Base-by-base conservation (phyloP, 371 early-diverging fungal species). In the Sporodiniella umbellata region DNA sequence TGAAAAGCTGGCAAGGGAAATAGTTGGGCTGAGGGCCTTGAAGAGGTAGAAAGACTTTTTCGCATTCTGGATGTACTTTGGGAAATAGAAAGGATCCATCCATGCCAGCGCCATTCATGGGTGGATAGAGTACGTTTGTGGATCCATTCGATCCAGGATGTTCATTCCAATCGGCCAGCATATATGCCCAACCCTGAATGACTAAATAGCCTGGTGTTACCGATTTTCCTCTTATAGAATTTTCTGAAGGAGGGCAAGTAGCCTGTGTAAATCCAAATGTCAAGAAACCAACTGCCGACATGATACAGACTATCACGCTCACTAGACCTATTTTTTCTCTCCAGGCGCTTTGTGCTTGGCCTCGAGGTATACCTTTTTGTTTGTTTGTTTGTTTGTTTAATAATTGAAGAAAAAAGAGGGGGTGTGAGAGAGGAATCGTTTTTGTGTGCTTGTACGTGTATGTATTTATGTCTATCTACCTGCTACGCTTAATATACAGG, bases 281-380 rank as follows among this genome's bases (percentile, higher is more conserved):
- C 8, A 85, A 52, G 39, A 82, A 82, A 7, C 83, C 81, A 15
- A 86, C 70, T 28, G 69, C 56, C 7, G 60, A 46, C 51, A 80
- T 79, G 37, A 82, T 68, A 8, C 54, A 31, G 8, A 72, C 33
- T 26, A 90, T 80, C 53, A 90, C 75, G 19, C 86, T 65, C 45
- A 87, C 82, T 0, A 94, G 62, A 0, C 92, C 87, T 2, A 88
- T 77, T 56, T 93, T 94, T 64, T 93, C 92, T 25, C 92, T 69
- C 92, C 93, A 93, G 22, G 75, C 95, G 28, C 78, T 84, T 57
- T 83, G 89, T 15, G 81, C 71, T 35, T 67, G 79, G 0, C 65
- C 63, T 40, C 72, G 56, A 12, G 64, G 60, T 26, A 74, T 72
- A 48, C 81, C 81, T n/a, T n/a, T n/a, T n/a, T n/a, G n/a, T n/a